Evolutionary conservation across 805 yeast genomes (phyloP), one percentile per base, ranked within the genome.

Genomic region (Saturnispora silvae): DNA sequence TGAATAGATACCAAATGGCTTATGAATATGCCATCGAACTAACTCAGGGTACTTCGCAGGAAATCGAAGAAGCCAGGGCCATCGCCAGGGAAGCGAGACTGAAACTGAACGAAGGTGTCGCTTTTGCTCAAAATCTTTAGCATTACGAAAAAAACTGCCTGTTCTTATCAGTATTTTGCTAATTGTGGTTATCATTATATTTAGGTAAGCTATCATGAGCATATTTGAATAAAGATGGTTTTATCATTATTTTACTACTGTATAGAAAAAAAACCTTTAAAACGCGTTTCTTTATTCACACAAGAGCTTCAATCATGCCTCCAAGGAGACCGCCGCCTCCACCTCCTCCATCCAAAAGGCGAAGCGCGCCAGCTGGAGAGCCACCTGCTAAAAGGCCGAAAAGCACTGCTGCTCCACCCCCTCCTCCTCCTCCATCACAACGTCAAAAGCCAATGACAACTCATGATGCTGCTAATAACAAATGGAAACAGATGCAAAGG

Each of bases 51-150:
- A 72, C 81, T n/a, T 79, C 86, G 10, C 84, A 77, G 40, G 94
- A 82, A 50, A 74, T 86, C 15, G 96, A 86, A 49, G 96, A 86
- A 53, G 96, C 95, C 0, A 63, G 95, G 30, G 68, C 79, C 0
- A 79, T 87, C 23, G 83, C 89, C 0, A 66, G 86, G 49, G 89
- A 81, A 43, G 85, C 92, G 11, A 59, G 85, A 42, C 69, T 67
- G 48, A 65, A 75, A 40, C 59, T 76, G 60, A 53, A 49, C 20
- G 33, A 29, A n/a, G n/a, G n/a, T n/a, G n/a, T n/a, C n/a, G n/a
- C n/a, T n/a, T n/a, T n/a, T n/a, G n/a, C n/a, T n/a, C n/a, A n/a
- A n/a, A n/a, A n/a, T n/a, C n/a, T n/a, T n/a, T n/a, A n/a, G n/a
- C n/a, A n/a, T n/a, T n/a, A n/a, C n/a, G n/a, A n/a, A n/a, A n/a